Conservation (phyloP, 805 yeast species). For the Yamadazyma takamatsuzukensis region DNA sequence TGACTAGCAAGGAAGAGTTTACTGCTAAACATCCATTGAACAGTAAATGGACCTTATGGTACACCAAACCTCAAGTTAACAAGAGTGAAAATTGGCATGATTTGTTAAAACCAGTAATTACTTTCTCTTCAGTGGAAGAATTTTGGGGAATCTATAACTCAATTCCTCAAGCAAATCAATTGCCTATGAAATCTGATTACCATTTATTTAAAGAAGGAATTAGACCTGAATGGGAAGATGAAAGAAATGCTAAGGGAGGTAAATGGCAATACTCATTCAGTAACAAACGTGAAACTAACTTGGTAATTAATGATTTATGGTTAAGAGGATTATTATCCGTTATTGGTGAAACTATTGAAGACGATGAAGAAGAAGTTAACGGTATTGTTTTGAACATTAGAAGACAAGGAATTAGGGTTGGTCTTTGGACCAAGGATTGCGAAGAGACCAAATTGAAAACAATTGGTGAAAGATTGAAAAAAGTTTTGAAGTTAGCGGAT, state of each 20-base stretch:
- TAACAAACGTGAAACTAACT: slow-evolving; percentile 56
- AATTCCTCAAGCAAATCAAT: slow-evolving; percentile 84
- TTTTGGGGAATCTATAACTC: slow-evolving; percentile 98
- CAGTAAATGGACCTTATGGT: slow-evolving; percentile 95
- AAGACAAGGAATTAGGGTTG: slow-evolving; percentile 76
- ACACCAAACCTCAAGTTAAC: slow-evolving; percentile 86
- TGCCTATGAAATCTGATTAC: slow-evolving; percentile 91
- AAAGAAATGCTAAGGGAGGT: slow-evolving; percentile 83
- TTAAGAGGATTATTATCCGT: slow-evolving; percentile 81
- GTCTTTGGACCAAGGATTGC: slow-evolving; percentile 89
- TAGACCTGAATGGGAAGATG: slow-evolving; percentile 99
- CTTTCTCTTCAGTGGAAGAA: slow-evolving; percentile 93
- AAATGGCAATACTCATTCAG: slow-evolving; percentile 76
- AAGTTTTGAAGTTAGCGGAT: slow-evolving; percentile 71
- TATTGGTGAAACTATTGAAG: slow-evolving; percentile 93
- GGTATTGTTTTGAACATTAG: slow-evolving; percentile 92
- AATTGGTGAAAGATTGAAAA: slow-evolving; percentile 85
- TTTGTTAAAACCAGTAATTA: slow-evolving; percentile 85
- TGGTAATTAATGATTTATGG: slow-evolving; percentile 86
- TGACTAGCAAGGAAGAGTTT: slow-evolving; percentile 60
- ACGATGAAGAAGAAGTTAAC: slow-evolving; percentile 78
- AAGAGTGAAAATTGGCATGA: slow-evolving; percentile 86
- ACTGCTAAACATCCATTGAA: slow-evolving; percentile 85
- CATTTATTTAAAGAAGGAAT: slow-evolving; percentile 91
- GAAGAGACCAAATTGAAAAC: slow-evolving; percentile 59